Percentiles rank a stretch among this genome's conserved stretches.
phyloP scores from a whole-genome alignment of 2,329 filamentous ascomycete species.

The Aschersonia sp. region DNA sequence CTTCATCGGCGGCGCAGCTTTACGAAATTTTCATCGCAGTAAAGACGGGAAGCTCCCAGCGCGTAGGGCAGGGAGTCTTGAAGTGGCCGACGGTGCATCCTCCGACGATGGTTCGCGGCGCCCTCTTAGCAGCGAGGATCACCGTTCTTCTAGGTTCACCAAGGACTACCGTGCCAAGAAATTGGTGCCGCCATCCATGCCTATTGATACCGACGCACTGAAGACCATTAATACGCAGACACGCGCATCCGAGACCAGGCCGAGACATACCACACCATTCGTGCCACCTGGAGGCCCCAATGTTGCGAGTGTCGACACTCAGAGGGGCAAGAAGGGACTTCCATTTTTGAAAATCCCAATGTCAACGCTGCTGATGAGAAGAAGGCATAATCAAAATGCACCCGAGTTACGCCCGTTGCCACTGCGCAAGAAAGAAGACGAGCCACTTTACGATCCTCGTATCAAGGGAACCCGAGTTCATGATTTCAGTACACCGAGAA shows the following conservation, averaged over 20 bases:
- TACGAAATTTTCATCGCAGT: constrained; percentile 34
- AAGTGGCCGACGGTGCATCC: not conserved
- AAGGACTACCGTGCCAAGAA: constrained; percentile 6
- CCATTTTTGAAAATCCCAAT: constrained; percentile 46
- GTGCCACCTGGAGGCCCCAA: constrained; percentile 11
- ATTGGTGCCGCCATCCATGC: constrained; percentile 14
- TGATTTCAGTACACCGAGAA: constrained; percentile 49
- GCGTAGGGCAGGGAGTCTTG: constrained; percentile 1
- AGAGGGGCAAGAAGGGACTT: constrained; percentile 37
- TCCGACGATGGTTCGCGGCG: constrained; percentile 3
- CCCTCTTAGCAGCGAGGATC: constrained; percentile 1
- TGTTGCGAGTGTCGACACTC: constrained; percentile 19
- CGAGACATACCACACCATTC: constrained; percentile 21
- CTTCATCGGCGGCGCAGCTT: constrained; percentile 41
- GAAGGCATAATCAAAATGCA: constrained; percentile 36
- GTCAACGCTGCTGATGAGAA: constrained; percentile 42
- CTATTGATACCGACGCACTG: constrained; percentile 30
- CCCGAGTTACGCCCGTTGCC: constrained; percentile 28
- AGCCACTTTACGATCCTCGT: constrained; percentile 43
- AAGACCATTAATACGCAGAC: constrained; percentile 19
- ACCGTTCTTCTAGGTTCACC: constrained; percentile 17
- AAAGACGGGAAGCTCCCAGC: constrained; percentile 7
- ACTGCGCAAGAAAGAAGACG: constrained; percentile 22
- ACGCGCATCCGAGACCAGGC: constrained; percentile 25
- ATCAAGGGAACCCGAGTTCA: constrained; percentile 51